Evolutionary conservation across 306 rosid species (phyloP).

Genomic region (Castanea sativa): DNA sequence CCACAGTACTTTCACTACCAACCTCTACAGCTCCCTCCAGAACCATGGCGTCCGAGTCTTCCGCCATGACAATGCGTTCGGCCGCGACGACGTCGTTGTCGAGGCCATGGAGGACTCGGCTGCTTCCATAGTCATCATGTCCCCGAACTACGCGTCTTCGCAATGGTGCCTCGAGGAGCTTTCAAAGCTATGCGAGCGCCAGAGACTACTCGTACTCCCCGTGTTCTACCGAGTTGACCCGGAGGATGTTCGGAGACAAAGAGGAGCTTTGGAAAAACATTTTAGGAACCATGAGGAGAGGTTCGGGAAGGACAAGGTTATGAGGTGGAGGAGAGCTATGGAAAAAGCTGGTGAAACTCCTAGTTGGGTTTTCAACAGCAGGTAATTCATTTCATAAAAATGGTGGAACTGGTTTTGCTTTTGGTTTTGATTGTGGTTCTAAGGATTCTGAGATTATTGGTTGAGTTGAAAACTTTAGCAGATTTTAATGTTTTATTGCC

Average conservation of each 20-base stretch:
- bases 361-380: constrained; percentile 7
- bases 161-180: constrained; percentile 43
- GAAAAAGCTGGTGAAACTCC: neutral
- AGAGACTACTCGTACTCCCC: constrained; percentile 27
- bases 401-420: too few relatives aligned
- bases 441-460: too few relatives aligned
- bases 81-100: constrained; percentile 28
- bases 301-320: neutral
- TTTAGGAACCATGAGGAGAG: neutral
- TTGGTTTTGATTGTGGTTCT: too few relatives aligned
- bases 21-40: constrained; percentile 15
- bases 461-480: too few relatives aligned
- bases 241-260: constrained; percentile 12
- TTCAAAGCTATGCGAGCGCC: constrained; percentile 8
- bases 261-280: constrained; percentile 9
- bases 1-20: neutral
- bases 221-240: constrained; percentile 38
- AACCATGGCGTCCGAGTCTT: constrained; percentile 26
- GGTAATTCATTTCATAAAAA: neutral
- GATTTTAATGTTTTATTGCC: too few relatives aligned
- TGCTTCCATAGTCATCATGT: constrained; percentile 35
- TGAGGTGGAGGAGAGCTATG: constrained; percentile 28
- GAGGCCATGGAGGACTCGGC: constrained; percentile 36
- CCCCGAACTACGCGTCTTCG: constrained; percentile 29
- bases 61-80: constrained; percentile 28